phyloP scores from a whole-genome alignment of 495 filamentous ascomycete species.

The Hyaloscypha hepaticicola region DNA sequence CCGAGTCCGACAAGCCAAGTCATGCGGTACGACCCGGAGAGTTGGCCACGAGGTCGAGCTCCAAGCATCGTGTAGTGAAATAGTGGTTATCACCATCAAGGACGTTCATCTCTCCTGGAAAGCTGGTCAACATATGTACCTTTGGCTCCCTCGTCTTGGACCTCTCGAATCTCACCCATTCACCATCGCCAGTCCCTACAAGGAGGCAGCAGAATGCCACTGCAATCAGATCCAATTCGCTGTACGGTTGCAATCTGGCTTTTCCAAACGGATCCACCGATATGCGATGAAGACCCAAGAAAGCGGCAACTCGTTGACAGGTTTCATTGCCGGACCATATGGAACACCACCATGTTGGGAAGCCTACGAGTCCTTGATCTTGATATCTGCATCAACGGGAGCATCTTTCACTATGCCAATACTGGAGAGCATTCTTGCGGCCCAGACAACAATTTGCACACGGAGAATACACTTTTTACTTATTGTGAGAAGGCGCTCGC shows the following conservation, averaged over 20 bases:
- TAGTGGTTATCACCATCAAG: slow-evolving; percentile 68
- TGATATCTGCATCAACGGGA: slow-evolving; percentile 59
- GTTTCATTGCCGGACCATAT: slow-evolving; percentile 57
- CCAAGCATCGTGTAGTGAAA: slow-evolving; percentile 53
- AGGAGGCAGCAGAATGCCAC: slow-evolving; percentile 43
- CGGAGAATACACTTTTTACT: slow-evolving; percentile 69
- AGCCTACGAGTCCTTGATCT: slow-evolving; percentile 57
- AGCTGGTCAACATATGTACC: slow-evolving; percentile 76
- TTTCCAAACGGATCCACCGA: slow-evolving; percentile 63
- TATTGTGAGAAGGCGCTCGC: slow-evolving; percentile 66
- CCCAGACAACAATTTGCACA: slow-evolving; percentile 48
- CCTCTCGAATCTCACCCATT: slow-evolving; percentile 79
- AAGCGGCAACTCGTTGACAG: slow-evolving; percentile 34
- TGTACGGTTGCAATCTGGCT: slow-evolving; percentile 68
- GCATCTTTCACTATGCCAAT: slow-evolving; percentile 57
- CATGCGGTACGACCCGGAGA: slow-evolving; percentile 31
- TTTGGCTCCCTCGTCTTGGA: slow-evolving; percentile 67
- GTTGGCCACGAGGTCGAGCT: slow-evolving; percentile 61
- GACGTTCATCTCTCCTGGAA: slow-evolving; percentile 70
- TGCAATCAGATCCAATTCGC: slow-evolving; percentile 69
- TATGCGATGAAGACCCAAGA: slow-evolving; percentile 54
- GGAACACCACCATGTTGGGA: slow-evolving; percentile 55
- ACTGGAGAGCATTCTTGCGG: slow-evolving; percentile 48
- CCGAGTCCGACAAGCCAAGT: slow-evolving; percentile 39
- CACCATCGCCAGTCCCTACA: slow-evolving; percentile 61